Conservation (phyloP, 176 grass and related monocot species). For the Oryza officinalis region DNA sequence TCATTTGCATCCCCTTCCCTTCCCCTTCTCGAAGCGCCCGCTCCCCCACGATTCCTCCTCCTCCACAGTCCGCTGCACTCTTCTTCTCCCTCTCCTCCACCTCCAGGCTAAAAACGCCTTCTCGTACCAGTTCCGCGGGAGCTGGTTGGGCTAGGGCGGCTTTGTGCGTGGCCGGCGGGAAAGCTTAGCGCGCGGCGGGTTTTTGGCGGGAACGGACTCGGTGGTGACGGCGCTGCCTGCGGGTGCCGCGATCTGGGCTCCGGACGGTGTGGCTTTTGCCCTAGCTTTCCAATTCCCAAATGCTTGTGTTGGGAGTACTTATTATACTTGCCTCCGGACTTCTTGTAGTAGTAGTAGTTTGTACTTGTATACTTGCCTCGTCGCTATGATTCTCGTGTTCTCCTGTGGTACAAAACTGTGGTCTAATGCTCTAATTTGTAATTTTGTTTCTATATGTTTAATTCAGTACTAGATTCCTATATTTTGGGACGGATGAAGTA, state of each 20-base stretch:
- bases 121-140: neutral
- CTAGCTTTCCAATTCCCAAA: neutral
- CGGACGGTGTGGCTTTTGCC: neutral
- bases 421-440: no score
- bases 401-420: neutral
- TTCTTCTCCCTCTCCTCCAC: neutral
- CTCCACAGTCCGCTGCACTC: neutral
- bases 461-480: no score
- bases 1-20: neutral
- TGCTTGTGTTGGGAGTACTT: neutral
- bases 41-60: neutral
- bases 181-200: neutral
- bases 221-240: neutral
- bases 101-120: no score
- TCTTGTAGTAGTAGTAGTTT: neutral
- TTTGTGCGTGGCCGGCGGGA: neutral
- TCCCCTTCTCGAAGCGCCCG: neutral
- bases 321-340: no score
- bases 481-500: no score
- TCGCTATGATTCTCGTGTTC: neutral
- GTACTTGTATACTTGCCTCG: neutral
- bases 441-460: no score
- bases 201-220: neutral
- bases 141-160: neutral
- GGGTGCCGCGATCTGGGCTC: neutral